Evolutionary conservation across 768 basidiomycete genomes (phyloP), one percentile per base, ranked within the genome.

Genomic region (Clavulina sp.): DNA sequence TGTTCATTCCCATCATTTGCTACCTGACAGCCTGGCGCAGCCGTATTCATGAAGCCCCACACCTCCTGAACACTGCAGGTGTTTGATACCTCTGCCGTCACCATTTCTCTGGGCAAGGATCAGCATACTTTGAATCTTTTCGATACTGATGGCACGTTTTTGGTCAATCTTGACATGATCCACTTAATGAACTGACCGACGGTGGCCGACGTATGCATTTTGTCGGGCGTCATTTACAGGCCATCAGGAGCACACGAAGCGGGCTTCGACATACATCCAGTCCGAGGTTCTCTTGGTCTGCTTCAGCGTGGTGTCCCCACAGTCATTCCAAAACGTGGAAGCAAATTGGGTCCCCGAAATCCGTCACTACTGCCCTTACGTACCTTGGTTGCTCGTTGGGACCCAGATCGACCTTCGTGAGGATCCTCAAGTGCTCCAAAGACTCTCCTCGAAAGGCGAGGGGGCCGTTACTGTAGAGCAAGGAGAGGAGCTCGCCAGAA

Each of bases 331-430:
- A 69, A 97, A 99, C 82, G 93, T 99, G 62, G 96, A 95, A 77
- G 95, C 97, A 70, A 99, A 99, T 66, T 99, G 95, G 95, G 95
- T 97, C 76, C 95, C 95, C 4, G 95, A 99, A 71, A 93, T 99
- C 50, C 92, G 92, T 65, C 95, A 97, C 65, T 95, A 99, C 64
- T 99, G 93, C 74, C 95, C 95, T 16, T 93, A 93, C 48, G 93
- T 96, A 52, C 92, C 93, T 58, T 96, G 93, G 76, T 78, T 99
- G 61, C 95, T 99, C 62, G 93, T 99, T 52, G 95, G 95, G 57
- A 99, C 95, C 44, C 95, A 99, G 70, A 74, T 95, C 63, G 95
- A 99, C 76, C 67, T 99, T 68, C 76, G 93, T 65, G 92, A 96
- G 61, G 95, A 99, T 63, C 68, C 75, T 24, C 78, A 81, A 64